Base-by-base conservation (phyloP, 2,329 filamentous ascomycete species). In the Talaromyces piceae region DNA sequence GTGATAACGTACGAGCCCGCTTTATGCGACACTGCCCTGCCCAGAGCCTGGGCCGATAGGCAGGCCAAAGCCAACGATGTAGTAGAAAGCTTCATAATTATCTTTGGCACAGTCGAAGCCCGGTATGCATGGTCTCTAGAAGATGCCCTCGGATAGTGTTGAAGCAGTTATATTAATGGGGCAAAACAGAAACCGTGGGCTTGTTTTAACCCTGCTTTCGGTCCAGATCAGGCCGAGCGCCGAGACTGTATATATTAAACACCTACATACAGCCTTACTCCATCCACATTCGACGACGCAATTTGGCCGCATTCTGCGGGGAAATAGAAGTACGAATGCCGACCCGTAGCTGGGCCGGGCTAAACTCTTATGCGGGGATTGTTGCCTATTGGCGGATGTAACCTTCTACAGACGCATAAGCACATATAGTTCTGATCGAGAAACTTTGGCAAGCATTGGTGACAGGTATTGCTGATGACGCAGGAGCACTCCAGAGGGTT, bases 11-110 rank as follows among this genome's bases (percentile, higher is more conserved):
- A 71, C 18, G 74, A 63, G 58, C 76, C 73, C 9, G 75, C 67
- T 50, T 73, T 73, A 53, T 77, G 75, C 30, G 70, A 75, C 53
- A 80, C 67, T 11, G 75, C 68, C 53, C 76, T 66, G 49, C 74
- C 77, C 53, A 69, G 64, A 55, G 69, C 64, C 57, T 76, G 71
- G 44, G 70, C 65, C 18, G 71, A 73, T 57, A 78, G 63, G 54
- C 63, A 68, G 48, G 63, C 60, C n/a, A 53, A 8, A 45, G 63
- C 51, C 16, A 61, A 57, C 55, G 64, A 63, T 39, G 62, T 54
- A 27, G 61, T 60, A 33, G 66, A 54, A 50, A 73, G 54, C 61
- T 67, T 74, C 71, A 74, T 74, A 8, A 16, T 28, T 45, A n/a
- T 18, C 25, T 18, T 45, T 26, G 22, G n/a, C 4, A 22, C 33